Evolutionary conservation across 805 yeast genomes (phyloP).

Genomic region (Wickerhamomyces canadensis): DNA sequence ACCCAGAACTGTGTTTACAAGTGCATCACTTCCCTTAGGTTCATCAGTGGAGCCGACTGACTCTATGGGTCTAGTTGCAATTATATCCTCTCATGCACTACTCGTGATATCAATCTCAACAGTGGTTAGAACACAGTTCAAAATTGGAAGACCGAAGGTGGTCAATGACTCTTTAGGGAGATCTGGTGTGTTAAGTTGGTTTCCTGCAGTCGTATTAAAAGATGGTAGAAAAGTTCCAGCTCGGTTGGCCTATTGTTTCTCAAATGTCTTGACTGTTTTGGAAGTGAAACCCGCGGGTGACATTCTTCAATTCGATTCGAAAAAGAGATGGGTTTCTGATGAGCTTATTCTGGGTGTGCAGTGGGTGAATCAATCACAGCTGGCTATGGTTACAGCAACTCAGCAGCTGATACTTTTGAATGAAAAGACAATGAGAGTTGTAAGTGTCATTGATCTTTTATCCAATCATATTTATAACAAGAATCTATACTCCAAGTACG

Average conservation of each 20-base stretch:
- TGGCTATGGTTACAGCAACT: slow-evolving; percentile 38
- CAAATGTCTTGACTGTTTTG: slow-evolving; percentile 50
- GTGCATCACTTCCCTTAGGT: slow-evolving; percentile 57
- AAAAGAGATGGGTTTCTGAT: slow-evolving; percentile 36
- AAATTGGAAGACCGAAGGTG: slow-evolving; percentile 41
- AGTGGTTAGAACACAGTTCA: slow-evolving; percentile 45
- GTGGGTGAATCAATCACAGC: slow-evolving; percentile 45
- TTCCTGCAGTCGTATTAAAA: slow-evolving; percentile 39
- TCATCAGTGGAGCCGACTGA: slow-evolving; percentile 50
- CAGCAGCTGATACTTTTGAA: slow-evolving; percentile 40
- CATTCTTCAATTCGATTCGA: slow-evolving; percentile 32
- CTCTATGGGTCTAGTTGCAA: slow-evolving; percentile 51
- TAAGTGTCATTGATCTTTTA: slow-evolving; percentile 15
- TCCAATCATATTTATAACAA: slow-evolving; percentile 30
- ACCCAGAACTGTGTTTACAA: slow-evolving; percentile 33
- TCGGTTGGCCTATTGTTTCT: slow-evolving; percentile 63
- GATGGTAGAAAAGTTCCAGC: slow-evolving; percentile 30
- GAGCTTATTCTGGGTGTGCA: slow-evolving; percentile 48
- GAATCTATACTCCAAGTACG: slow-evolving; percentile 23
- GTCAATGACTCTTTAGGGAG: slow-evolving; percentile 25
- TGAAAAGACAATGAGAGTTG: slow-evolving; percentile 31
- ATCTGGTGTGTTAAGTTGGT: slow-evolving; percentile 56
- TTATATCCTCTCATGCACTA: slow-evolving; percentile 46
- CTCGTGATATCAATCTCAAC: slow-evolving; percentile 52
- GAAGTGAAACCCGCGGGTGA: slow-evolving; percentile 37